These are phyloP conservation scores for Scedosporium minutisporum DNA, from an alignment of 2,329 filamentous ascomycete species.

Conservation along the genomic window DNA sequence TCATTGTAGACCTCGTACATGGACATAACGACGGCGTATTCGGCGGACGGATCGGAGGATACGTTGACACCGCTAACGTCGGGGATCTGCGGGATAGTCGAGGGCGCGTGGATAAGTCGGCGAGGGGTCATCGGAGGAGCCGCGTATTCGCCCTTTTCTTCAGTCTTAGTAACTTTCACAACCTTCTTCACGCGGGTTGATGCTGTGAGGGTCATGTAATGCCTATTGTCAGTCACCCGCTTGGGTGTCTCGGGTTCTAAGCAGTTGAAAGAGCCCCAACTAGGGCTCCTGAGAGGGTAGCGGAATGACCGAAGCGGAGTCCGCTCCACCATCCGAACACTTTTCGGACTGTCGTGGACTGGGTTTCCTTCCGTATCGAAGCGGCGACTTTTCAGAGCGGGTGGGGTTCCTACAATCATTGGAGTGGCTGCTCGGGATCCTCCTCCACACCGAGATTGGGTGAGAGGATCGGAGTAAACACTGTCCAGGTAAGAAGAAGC, in stretches of 20 bases:
- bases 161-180: slow-evolving; percentile 32
- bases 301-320: background rate
- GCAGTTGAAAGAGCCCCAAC: background rate
- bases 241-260: slow-evolving; percentile 18
- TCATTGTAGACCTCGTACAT: slow-evolving; percentile 99
- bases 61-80: slow-evolving; percentile 64
- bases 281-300: background rate
- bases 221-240: slow-evolving; percentile 16
- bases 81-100: slow-evolving; percentile 62
- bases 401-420: slow-evolving; percentile 48
- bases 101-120: slow-evolving; percentile 57
- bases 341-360: slow-evolving; percentile 27
- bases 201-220: slow-evolving; percentile 34
- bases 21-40: slow-evolving; percentile 82
- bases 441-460: slow-evolving; percentile 33
- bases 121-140: slow-evolving; percentile 39
- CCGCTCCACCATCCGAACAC: slow-evolving; percentile 32
- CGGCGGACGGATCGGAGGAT: slow-evolving; percentile 55
- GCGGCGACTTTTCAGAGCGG: slow-evolving; percentile 11
- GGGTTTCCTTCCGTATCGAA: slow-evolving; percentile 14
- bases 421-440: slow-evolving; percentile 60
- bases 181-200: slow-evolving; percentile 32
- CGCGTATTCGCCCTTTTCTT: slow-evolving; percentile 36
- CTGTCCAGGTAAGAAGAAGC: slow-evolving; percentile 71
- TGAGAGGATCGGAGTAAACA: slow-evolving; percentile 57